Evolutionary conservation across 768 basidiomycete species (phyloP), one percentile per base, ranked within the genome.

Genomic region (Amanita subjunquillea): DNA sequence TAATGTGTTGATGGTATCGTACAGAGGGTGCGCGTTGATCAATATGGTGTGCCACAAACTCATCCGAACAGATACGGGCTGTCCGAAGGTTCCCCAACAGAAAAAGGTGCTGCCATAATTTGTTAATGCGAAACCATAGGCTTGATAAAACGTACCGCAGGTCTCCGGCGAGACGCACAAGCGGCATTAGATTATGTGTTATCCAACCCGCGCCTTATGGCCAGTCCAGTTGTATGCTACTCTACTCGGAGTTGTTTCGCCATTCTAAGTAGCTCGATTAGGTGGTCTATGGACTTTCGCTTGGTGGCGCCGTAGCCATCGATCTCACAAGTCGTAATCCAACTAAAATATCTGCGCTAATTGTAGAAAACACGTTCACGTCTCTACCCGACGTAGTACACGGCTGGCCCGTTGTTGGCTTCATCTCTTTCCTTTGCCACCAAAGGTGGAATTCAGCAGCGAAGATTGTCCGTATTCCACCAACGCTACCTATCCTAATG

Each of bases 231-330:
- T 9, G 59, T 60, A 55, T 34, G 52, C 54, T 17, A 29, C 3
- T 17, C 25, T 43, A 34, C 48, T 34, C 7, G 3, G 8, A 15
- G 13, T 3, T 22, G 17, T 32, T 34, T 25, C 7, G 8, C 23
- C 23, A 25, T 22, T 9, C 39, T 27, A 30, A 10, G 13, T 15
- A 3, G 10, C n/a, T 8, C n/a, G 40, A 41, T 51, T 39, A 76
- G 77, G 68, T 82, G 32, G 55, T 83, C 0, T 82, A 79, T 55
- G 80, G 82, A 9, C 77, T 78, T 47, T 78, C 74, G 5, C 79
- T 87, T 29, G 87, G 87, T 23, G 87, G 87, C 8, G 87, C 85
- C 0, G 87, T 89, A 3, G 74, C 80, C 4, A 79, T 88, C 17
- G 77, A 84, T 63, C 77, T 86, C n/a, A 83, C 83, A 0, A 75